Evolutionary conservation across 176 grass and related monocot species (phyloP), one percentile per base, ranked within the genome.

Genomic region (Puya raimondii): DNA sequence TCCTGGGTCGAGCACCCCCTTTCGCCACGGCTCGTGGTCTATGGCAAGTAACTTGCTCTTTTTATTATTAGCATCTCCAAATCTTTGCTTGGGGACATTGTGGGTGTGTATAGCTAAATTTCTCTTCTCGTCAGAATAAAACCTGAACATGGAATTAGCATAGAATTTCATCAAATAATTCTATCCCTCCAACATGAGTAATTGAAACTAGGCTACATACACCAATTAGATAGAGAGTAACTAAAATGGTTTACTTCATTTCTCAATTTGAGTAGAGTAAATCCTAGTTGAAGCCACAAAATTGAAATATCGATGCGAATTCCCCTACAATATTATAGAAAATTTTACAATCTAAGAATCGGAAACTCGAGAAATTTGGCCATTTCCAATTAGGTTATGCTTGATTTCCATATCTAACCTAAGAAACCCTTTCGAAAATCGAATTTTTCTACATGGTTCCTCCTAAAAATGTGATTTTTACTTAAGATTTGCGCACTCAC

Each of bases 1-100:
- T 5, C 88, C 79, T 10, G 94, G 89, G 59, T 99, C 89, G n/a
- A 93, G 86, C 51, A 91, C 88, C 65, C 23, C 82, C 48, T 57
- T 70, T 29, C 67, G 48, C 87, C 85, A 84, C 69, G 50, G 78
- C 22, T 88, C 78, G 74, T 85, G 78, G 23, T 74, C 85, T 11
- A 74, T 73, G 1, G 84, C 73, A 20, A 88, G 85, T 11, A 77
- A 50, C 66, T 74, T 91, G 76, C 81, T 69, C 82, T 88, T 91
- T 52, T 72, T 72, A 4, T 82, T 71, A 57, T 21, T 69, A 3
- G 50, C 79, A 12, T 73, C 71, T 1, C 85, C 76, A 26, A 80
- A 49, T 80, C 73, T 82, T 73, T 69, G 61, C 70, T 79, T 69
- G 7, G 63, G 48, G 64, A 87, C 79, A 70, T 86, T 77, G 56